These are phyloP conservation scores for Misopates orontium DNA, from an alignment of 257 asterid species.

Conservation along the genomic window DNA sequence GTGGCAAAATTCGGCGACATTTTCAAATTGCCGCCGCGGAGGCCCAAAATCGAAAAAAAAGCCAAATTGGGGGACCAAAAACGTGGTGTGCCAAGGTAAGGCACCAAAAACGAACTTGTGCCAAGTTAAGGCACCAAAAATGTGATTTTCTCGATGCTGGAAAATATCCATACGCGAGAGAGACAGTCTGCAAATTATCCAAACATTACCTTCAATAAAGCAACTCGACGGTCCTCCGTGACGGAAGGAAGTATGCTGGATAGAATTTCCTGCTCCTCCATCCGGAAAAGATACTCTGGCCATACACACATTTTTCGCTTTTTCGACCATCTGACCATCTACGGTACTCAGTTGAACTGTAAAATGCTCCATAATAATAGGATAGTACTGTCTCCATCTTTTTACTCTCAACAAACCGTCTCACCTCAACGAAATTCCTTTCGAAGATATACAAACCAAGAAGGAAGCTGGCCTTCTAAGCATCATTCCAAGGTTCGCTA, in stretches of 20 bases:
- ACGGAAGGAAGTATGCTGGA: slow-evolving; percentile 47
- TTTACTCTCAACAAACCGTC: slow-evolving; percentile 53
- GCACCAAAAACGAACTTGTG: no score
- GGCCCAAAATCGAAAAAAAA: no score
- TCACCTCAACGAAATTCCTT: slow-evolving; percentile 57
- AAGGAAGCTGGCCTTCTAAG: slow-evolving; percentile 53
- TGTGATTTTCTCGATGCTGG: no score
- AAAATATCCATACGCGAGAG: no score
- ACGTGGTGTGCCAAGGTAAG: no score
- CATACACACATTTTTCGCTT: slow-evolving; percentile 52
- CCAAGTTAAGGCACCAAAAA: no score
- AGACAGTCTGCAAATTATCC: neutral
- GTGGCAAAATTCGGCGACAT: no score
- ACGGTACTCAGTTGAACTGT: slow-evolving; percentile 44
- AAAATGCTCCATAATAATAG: slow-evolving; percentile 63
- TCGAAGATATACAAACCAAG: slow-evolving; percentile 63
- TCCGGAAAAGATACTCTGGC: slow-evolving; percentile 71
- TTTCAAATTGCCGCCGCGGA: no score
- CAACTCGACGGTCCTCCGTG: slow-evolving; percentile 48
- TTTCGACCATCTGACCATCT: slow-evolving; percentile 68
- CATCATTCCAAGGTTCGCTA: slow-evolving; percentile 47
- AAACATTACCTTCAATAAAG: slow-evolving; percentile 54
- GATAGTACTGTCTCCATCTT: slow-evolving; percentile 48
- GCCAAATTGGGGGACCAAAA: no score
- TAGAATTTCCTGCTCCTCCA: slow-evolving; percentile 63